These are phyloP conservation scores for Solanum infundibuliforme DNA, from an alignment of 257 asterid genomes.

Conservation along the genomic window DNA sequence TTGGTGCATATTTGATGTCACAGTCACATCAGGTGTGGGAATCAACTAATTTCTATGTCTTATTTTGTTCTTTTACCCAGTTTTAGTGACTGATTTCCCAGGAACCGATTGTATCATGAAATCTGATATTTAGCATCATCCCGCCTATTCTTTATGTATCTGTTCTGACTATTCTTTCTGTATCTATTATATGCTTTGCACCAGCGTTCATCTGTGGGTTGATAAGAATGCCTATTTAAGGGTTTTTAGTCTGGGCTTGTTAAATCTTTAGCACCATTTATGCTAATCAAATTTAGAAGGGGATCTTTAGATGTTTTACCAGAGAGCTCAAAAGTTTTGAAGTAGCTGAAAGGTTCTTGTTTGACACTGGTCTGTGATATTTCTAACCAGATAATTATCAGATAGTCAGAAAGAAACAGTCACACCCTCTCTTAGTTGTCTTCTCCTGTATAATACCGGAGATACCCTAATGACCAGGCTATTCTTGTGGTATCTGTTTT, in stretches of 20 bases:
- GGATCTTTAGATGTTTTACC: background rate
- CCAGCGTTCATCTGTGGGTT: background rate
- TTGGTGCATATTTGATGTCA: background rate
- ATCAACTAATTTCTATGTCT: background rate
- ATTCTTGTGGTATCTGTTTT: background rate
- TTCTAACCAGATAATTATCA: background rate
- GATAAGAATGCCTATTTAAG: background rate
- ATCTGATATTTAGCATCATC: background rate
- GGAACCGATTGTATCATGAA: background rate
- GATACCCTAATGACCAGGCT: background rate
- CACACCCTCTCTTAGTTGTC: background rate
- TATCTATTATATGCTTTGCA: background rate
- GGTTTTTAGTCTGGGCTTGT: background rate
- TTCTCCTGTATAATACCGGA: background rate
- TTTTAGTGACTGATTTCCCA: background rate
- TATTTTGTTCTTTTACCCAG: background rate
- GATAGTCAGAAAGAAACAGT: background rate
- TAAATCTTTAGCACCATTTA: background rate
- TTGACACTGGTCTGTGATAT: background rate
- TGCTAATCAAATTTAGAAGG: background rate
- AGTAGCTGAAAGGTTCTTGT: background rate
- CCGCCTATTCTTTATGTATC: background rate
- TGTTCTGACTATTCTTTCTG: background rate
- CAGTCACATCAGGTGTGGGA: background rate
- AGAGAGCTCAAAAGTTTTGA: background rate